These are phyloP conservation scores for Isabelozyma gotoi DNA, from an alignment of 805 yeast genomes.

Conservation along the genomic window DNA sequence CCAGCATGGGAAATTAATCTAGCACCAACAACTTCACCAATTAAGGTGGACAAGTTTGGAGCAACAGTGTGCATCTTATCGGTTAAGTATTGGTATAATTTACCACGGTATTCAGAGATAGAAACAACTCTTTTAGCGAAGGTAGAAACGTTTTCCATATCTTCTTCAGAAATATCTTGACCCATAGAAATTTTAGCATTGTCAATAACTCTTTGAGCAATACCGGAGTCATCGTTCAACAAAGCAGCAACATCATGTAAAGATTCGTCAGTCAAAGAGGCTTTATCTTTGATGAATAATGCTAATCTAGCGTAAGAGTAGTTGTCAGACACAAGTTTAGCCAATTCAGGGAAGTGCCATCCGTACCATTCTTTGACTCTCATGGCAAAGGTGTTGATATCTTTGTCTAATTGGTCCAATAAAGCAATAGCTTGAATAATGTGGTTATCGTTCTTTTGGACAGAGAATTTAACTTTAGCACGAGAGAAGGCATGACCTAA, in stretches of 20 bases:
- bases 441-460: constrained; percentile 98
- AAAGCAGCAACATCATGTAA: constrained; percentile 90
- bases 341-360: constrained; percentile 98
- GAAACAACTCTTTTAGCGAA: constrained; percentile 94
- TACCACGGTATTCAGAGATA: constrained; percentile 85
- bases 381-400: constrained; percentile 95
- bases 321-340: constrained; percentile 87
- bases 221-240: constrained; percentile 86
- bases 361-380: constrained; percentile 98
- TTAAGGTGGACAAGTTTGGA: constrained; percentile 92
- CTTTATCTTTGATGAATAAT: constrained; percentile 81
- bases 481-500: constrained; percentile 98
- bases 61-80: constrained; percentile 98
- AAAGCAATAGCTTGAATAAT: constrained; percentile 98
- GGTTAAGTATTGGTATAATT: constrained; percentile 78
- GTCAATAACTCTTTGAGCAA: constrained; percentile 86
- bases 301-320: constrained; percentile 82
- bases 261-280: constrained; percentile 86
- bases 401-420: constrained; percentile 96
- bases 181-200: constrained; percentile 98
- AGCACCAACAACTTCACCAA: constrained; percentile 99
- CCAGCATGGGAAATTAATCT: constrained; percentile 98
- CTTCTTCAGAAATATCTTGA: constrained; percentile 93
- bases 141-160: constrained; percentile 85
- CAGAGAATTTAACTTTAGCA: constrained; percentile 98